Conservation (phyloP, 2,329 filamentous ascomycete genomes). For the Neurospora sp. region DNA sequence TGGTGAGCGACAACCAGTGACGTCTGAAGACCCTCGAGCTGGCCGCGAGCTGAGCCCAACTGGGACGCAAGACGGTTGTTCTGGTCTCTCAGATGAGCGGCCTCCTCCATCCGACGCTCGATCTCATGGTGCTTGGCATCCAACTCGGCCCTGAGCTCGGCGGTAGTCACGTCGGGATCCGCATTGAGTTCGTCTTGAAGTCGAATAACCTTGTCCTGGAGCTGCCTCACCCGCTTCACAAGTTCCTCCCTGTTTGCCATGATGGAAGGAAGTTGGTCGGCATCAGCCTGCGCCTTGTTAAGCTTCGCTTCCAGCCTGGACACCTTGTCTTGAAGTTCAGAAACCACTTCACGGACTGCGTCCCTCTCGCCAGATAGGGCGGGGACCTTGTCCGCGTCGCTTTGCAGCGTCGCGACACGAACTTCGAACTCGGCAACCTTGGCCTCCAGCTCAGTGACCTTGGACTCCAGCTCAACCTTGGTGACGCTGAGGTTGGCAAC, state of each 20-base stretch:
- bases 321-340: constrained; percentile 11
- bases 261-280: constrained; percentile 11
- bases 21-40: constrained; percentile 12
- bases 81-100: constrained; percentile 12
- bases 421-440: constrained; percentile 13
- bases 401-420: constrained; percentile 12
- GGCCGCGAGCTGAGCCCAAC: constrained; percentile 14
- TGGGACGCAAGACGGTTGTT: constrained; percentile 15
- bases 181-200: constrained; percentile 15
- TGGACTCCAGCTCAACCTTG: constrained; percentile 11
- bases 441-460: constrained; percentile 12
- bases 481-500: not conserved
- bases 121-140: constrained; percentile 16
- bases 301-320: constrained; percentile 12
- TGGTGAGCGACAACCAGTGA: constrained; percentile 8
- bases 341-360: constrained; percentile 8
- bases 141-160: constrained; percentile 16
- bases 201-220: constrained; percentile 13
- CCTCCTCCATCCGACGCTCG: constrained; percentile 14
- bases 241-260: constrained; percentile 9
- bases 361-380: constrained; percentile 15
- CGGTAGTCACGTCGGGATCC: constrained; percentile 12
- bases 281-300: constrained; percentile 9
- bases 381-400: constrained; percentile 17
- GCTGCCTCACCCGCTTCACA: constrained; percentile 11